Evolutionary conservation across 2,329 filamentous ascomycete species (phyloP), one percentile per base, ranked within the genome.

Genomic region (Monosporascus sp.): DNA sequence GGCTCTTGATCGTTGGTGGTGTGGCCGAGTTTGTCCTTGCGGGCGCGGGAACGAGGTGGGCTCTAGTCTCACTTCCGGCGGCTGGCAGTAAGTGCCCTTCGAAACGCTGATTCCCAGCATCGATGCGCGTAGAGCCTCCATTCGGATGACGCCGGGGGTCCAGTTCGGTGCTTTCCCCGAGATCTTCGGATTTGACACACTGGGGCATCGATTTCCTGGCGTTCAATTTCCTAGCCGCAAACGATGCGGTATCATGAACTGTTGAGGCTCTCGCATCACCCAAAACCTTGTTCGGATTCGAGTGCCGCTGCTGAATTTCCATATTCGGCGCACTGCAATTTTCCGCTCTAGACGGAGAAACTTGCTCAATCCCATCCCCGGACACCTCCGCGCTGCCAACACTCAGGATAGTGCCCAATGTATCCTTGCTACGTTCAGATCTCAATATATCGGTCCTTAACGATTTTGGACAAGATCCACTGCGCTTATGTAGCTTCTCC

Each of bases 391-490:
- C 64, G 48, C 76, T 79, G 6, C 73, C 76, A 8, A 79, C 76
- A 54, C 78, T 79, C 50, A 79, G 61, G 19, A 80, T 78, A 1
- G 77, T 79, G 50, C 74, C 75, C 26, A 79, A 61, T 0, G 74
- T 78, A 26, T 78, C 77, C 57, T 73, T 72, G 60, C 74, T 78
- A n/a, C 69, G 60, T 35, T 74, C 71, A 0, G 67, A 64, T 45
- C 69, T 72, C 46, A 76, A 58, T 6, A 66, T 62, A 11, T 73
- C 58, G 41, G 68, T 70, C 56, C 71, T 74, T 1, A 70, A 65
- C 16, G 67, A 63, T 48, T 67, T 61, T 0, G 71, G 68, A 20
- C 70, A 68, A n/a, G 60, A 56, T 20, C 65, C 65, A 14, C 63
- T 58, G 35, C 69, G 72, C 43, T 70, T 68, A 35, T 67, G 65